Conservation (phyloP, 2,329 filamentous ascomycete species). For the Huntiella omanensis region DNA sequence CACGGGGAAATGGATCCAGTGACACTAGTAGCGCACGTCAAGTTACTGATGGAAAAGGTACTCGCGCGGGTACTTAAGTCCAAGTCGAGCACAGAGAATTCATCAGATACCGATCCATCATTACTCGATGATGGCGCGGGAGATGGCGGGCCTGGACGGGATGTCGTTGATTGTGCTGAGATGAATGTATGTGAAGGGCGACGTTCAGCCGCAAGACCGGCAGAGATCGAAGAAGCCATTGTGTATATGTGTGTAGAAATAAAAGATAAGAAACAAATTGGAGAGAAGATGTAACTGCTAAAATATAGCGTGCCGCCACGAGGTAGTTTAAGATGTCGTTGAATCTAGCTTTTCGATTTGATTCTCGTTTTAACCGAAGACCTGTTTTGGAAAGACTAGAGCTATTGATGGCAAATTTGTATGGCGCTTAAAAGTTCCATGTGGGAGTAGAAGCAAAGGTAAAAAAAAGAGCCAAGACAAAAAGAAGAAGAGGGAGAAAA, state of each 20-base stretch:
- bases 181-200: slow-evolving; percentile 27
- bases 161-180: slow-evolving; percentile 20
- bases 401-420: too few species aligned
- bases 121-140: slow-evolving; percentile 20
- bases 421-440: too few species aligned
- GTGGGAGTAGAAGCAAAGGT: neutral
- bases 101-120: slow-evolving; percentile 5
- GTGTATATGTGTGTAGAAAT: neutral
- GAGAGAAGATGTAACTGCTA: neutral
- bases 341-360: too few species aligned
- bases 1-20: slow-evolving; percentile 8
- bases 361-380: too few species aligned
- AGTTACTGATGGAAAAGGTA: slow-evolving; percentile 1
- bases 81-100: slow-evolving; percentile 9
- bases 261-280: neutral
- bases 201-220: slow-evolving; percentile 2
- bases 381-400: neutral
- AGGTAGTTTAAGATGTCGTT: too few species aligned
- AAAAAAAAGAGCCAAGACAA: neutral
- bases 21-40: slow-evolving; percentile 9
- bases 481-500: neutral
- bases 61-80: slow-evolving; percentile 4
- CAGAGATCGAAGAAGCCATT: slow-evolving; percentile 9
- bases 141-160: slow-evolving; percentile 29
- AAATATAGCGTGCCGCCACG: neutral